Conservation (phyloP, 1,284 basidiomycete genomes). For the Clitocybe nebularis region DNA sequence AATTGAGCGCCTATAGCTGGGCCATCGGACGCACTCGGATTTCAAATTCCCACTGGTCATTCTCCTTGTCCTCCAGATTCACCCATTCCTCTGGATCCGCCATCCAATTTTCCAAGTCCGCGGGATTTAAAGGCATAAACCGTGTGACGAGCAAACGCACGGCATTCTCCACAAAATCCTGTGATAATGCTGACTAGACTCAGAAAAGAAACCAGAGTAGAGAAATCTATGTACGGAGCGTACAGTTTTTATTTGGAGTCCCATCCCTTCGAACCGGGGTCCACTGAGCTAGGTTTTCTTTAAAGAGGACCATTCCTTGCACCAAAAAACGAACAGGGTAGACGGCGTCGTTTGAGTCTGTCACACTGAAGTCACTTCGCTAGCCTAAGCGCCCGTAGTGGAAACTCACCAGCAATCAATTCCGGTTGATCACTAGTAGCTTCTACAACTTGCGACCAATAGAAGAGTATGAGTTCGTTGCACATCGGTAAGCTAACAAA, state of each 20-base stretch:
- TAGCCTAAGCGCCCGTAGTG: not conserved
- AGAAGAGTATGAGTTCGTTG: slow-evolving; percentile 65
- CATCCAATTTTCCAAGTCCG: slow-evolving; percentile 77
- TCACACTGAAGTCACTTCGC: slow-evolving; percentile 2
- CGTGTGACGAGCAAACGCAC: slow-evolving; percentile 76
- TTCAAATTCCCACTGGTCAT: slow-evolving; percentile 86
- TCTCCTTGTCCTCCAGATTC: slow-evolving; percentile 79
- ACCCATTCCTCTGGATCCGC: slow-evolving; percentile 90
- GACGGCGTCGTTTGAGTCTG: slow-evolving; percentile 51
- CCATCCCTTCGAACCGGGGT: slow-evolving; percentile 59
- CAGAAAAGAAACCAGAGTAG: slow-evolving; percentile 4
- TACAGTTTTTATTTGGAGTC: slow-evolving; percentile 55
- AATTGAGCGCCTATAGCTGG: slow-evolving; percentile 3
- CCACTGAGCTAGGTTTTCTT: slow-evolving; percentile 77
- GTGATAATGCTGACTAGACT: slow-evolving; percentile 55
- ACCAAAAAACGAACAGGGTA: slow-evolving; percentile 81
- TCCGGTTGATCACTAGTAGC: slow-evolving; percentile 53
- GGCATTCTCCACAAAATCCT: slow-evolving; percentile 74
- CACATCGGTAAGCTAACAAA: slow-evolving; percentile 66
- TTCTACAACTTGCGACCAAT: slow-evolving; percentile 73
- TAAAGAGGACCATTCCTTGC: slow-evolving; percentile 85
- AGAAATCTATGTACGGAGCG: slow-evolving; percentile 12
- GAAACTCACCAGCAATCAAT: slow-evolving; percentile 50
- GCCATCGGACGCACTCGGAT: slow-evolving; percentile 59
- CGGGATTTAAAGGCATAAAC: slow-evolving; percentile 77